A percentile compares a stretch with the other conserved stretches of the same genome.
Conservation (phyloP, 495 filamentous ascomycete genomes). For the Aspergillus cristatus region DNA sequence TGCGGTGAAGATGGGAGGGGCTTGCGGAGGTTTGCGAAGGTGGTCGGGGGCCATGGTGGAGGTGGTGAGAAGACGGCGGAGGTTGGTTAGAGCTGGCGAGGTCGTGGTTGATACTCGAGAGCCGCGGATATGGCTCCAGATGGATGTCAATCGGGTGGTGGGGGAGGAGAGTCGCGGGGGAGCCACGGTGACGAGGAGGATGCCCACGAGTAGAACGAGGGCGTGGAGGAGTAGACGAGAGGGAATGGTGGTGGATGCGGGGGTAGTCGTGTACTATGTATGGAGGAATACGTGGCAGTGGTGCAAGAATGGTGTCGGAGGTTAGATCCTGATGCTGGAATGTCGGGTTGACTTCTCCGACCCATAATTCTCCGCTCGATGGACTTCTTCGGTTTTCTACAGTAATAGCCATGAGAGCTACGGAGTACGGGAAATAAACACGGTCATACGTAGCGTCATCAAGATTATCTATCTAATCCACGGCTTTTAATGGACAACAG, state of each 20-base stretch:
- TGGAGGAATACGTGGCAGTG: too few relatives aligned
- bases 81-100: conserved; percentile 11
- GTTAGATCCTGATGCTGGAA: too few relatives aligned
- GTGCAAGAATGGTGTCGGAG: too few relatives aligned
- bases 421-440: too few relatives aligned
- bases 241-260: conserved; percentile 17
- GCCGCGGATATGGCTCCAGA: conserved; percentile 52
- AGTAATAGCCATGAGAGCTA: too few relatives aligned
- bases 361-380: too few relatives aligned
- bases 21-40: conserved; percentile 64
- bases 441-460: too few relatives aligned
- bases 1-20: conserved; percentile 76
- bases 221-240: conserved; percentile 24
- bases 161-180: conserved; percentile 47
- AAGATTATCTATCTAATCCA: too few relatives aligned
- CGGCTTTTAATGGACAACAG: too few relatives aligned
- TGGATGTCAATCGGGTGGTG: conserved; percentile 36
- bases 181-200: conserved; percentile 66
- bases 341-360: too few relatives aligned
- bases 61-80: conserved; percentile 45
- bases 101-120: conserved; percentile 18
- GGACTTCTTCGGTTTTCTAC: too few relatives aligned
- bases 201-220: conserved; percentile 51
- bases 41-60: conserved; percentile 58
- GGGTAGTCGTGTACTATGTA: too few relatives aligned